Evolutionary conservation across 192 early-diverging fungal species (phyloP), one percentile per base, ranked within the genome.

Genomic region (Coemansia sp.): DNA sequence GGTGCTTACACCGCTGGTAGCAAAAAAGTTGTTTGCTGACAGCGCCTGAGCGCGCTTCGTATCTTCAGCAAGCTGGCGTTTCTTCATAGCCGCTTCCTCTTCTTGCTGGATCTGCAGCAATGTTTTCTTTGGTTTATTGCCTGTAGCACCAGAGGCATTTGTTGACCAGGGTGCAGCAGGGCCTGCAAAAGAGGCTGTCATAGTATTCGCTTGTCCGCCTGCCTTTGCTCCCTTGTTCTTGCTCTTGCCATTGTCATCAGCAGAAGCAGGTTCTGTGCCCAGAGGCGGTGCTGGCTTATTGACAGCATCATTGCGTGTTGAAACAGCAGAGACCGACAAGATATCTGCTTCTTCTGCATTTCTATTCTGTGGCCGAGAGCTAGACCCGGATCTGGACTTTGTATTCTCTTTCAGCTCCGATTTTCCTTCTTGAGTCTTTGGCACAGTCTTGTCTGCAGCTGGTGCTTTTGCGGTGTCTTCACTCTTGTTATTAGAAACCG

Each of bases 21-120:
- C 52, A 19, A 54, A 8, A 6, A 54, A 8, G 9, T 18, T 19
- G 32, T 57, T 58, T 3, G 71, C 12, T 0, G 45, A 38, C 5
- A 52, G 64, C 4, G 19, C 37, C 23, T 45, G 47, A 12, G 59
- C 56, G 13, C 68, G 75, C 64, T 70, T 67, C 61, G 72, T 60
- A 21, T 64, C 64, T 23, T 74, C 67, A 19, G 65, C 67, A 39
- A 60, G 62, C 49, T 74, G 79, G 47, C 71, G 77, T 44, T 64
- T 71, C 53, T 67, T 67, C 44, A 56, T 62, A 1, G 71, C 69
- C 40, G 68, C 75, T 58, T 84, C 77, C 53, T 84, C 78, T 40
- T 84, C 83, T 52, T 77, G 75, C 68, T 84, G 83, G 19, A 84
- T 84, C 63, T 84, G 77, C 69, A 81, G 47, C 15, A 84, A 63